phyloP scores from a whole-genome alignment of 768 basidiomycete species.

The Pleurotus eryngii region DNA sequence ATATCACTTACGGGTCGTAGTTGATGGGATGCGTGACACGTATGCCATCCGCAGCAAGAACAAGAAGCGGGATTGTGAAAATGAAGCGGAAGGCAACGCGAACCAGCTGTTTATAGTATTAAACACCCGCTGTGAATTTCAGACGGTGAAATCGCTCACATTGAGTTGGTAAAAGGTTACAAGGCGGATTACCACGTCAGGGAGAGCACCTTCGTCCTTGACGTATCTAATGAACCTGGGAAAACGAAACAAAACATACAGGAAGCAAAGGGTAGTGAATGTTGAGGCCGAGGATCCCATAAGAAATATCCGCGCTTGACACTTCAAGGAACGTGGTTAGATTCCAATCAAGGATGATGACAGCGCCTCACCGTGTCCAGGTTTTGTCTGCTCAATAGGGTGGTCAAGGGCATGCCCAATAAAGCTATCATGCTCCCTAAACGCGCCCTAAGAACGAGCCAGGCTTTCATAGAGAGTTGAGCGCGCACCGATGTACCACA shows the following conservation, averaged over 20 bases:
- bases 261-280: slow-evolving; percentile 63
- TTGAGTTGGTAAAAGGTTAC: slow-evolving; percentile 77
- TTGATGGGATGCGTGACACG: slow-evolving; percentile 47
- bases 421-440: slow-evolving; percentile 63
- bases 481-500: slow-evolving; percentile 65
- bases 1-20: slow-evolving; percentile 47
- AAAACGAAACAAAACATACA: slow-evolving; percentile 70
- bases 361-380: slow-evolving; percentile 49
- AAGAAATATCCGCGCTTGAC: slow-evolving; percentile 73
- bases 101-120: slow-evolving; percentile 41
- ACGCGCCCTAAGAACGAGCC: slow-evolving; percentile 6
- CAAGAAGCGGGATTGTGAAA: slow-evolving; percentile 66
- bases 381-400: slow-evolving; percentile 54
- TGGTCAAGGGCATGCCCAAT: slow-evolving; percentile 69
- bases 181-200: slow-evolving; percentile 70
- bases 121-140: not conserved
- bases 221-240: slow-evolving; percentile 69
- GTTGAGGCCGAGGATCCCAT: slow-evolving; percentile 66
- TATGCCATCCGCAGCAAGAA: slow-evolving; percentile 65
- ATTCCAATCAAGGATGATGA: not conserved
- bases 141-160: slow-evolving; percentile 37
- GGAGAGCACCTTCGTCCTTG: slow-evolving; percentile 70
- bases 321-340: slow-evolving; percentile 32
- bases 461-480: not conserved
- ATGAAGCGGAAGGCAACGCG: slow-evolving; percentile 76